A percentile compares a stretch with the other conserved stretches of the same genome.
phyloP scores from a whole-genome alignment of 2,329 filamentous ascomycete species.

The Arthrobotrys sphaeroides region DNA sequence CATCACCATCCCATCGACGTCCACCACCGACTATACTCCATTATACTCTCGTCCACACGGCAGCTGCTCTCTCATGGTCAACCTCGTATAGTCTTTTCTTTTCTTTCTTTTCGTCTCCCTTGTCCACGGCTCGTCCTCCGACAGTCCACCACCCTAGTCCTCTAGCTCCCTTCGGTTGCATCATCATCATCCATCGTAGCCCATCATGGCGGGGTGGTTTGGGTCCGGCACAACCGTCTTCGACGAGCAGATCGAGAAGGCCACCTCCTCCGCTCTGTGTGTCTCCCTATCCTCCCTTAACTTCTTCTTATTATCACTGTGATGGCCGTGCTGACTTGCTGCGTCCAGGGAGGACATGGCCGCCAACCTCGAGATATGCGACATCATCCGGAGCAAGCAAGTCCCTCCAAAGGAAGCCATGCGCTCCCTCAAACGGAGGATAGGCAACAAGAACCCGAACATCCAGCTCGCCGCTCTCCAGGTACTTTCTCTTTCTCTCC shows the following conservation, averaged over 20 bases:
- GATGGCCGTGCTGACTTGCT: neutral
- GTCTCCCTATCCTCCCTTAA: conserved; percentile 57
- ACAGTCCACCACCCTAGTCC: too few species aligned
- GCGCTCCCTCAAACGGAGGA: conserved; percentile 90
- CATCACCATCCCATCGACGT: conserved; percentile 17
- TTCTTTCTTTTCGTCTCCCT: conserved; percentile 12
- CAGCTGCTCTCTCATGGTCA: neutral
- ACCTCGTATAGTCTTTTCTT: conserved; percentile 23
- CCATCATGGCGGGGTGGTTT: conserved; percentile 91
- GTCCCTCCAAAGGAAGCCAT: conserved; percentile 98
- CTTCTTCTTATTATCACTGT: neutral
- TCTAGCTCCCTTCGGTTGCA: too few species aligned
- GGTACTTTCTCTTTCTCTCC: conserved; percentile 65
- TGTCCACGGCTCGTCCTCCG: too few species aligned
- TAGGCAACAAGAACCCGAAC: conserved; percentile 98
- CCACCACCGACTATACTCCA: conserved; percentile 1
- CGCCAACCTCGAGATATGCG: conserved; percentile 96
- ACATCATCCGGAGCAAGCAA: conserved; percentile 95
- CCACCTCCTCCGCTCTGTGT: conserved; percentile 91
- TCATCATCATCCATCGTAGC: neutral
- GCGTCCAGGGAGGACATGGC: conserved; percentile 85
- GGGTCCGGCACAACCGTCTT: conserved; percentile 87
- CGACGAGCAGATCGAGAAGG: conserved; percentile 96
- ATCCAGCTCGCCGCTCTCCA: conserved; percentile 94
- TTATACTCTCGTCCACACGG: too few species aligned